Conservation (phyloP, 2,329 filamentous ascomycete species). For the Achaetomium macrosporum region DNA sequence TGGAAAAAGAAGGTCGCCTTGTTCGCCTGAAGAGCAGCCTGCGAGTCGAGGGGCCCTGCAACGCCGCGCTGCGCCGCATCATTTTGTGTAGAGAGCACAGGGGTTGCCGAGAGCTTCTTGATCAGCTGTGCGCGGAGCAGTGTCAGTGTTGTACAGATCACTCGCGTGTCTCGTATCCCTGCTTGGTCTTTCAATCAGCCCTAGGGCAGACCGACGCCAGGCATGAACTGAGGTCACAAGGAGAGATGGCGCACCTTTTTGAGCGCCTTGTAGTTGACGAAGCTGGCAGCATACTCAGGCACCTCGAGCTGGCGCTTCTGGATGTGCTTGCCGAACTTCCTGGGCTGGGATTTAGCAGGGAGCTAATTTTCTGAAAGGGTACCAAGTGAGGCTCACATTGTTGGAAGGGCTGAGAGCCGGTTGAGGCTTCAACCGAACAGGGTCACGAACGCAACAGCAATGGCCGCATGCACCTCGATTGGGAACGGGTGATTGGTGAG, state of each 20-base stretch:
- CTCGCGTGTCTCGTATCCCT: background rate
- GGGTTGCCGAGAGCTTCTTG: constrained; percentile 93
- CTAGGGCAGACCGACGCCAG: constrained; percentile 18
- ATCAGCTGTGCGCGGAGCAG: constrained; percentile 64
- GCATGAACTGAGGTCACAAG: background rate
- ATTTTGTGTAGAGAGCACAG: constrained; percentile 72
- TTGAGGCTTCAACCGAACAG: constrained; percentile 7
- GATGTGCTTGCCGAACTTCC: constrained; percentile 99
- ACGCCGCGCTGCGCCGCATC: constrained; percentile 43
- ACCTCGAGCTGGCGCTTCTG: constrained; percentile 99
- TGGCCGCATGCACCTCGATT: constrained; percentile 10
- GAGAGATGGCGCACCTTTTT: constrained; percentile 68
- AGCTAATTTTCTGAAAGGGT: background rate
- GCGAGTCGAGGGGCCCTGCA: constrained; percentile 58
- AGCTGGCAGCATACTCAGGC: constrained; percentile 97
- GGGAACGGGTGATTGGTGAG: constrained; percentile 9
- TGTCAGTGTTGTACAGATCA: constrained; percentile 22
- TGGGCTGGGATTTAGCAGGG: constrained; percentile 36
- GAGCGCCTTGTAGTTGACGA: constrained; percentile 97
- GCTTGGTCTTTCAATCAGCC: constrained; percentile 10
- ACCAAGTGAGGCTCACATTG: constrained; percentile 16
- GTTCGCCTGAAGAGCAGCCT: constrained; percentile 87
- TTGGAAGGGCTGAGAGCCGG: constrained; percentile 4
- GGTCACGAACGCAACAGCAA: constrained; percentile 3
- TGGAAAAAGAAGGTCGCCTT: constrained; percentile 99